Conservation (phyloP, 768 basidiomycete genomes). For the Phlebiopsis gigantea region DNA sequence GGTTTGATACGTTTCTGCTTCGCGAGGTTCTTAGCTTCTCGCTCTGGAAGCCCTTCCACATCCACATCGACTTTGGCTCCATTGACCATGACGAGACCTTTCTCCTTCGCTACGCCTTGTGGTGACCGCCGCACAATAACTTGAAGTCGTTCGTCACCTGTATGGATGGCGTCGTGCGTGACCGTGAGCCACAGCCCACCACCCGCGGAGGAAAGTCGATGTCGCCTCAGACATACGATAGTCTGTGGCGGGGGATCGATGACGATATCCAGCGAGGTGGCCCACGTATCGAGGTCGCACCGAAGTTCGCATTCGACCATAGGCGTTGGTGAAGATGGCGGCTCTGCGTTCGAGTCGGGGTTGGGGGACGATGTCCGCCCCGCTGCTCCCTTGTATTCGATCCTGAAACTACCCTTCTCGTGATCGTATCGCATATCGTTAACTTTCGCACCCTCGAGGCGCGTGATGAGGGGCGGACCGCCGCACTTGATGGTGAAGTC, state of each 20-base stretch:
- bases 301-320: constrained; percentile 85
- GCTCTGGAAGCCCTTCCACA: constrained; percentile 80
- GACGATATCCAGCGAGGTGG: constrained; percentile 75
- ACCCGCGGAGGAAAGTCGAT: constrained; percentile 79
- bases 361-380: constrained; percentile 33
- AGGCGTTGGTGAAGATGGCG: constrained; percentile 31
- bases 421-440: constrained; percentile 80
- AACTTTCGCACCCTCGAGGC: constrained; percentile 72
- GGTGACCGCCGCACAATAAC: constrained; percentile 77
- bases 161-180: constrained; percentile 67
- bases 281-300: constrained; percentile 91
- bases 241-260: constrained; percentile 88
- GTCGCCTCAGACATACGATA: constrained; percentile 79
- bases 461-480: constrained; percentile 87
- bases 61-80: constrained; percentile 82
- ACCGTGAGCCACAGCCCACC: constrained; percentile 94
- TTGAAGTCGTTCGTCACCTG: constrained; percentile 73
- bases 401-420: constrained; percentile 71
- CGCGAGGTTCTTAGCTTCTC: constrained; percentile 76
- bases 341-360: constrained; percentile 9
- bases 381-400: constrained; percentile 76
- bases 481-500: constrained; percentile 96
- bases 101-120: constrained; percentile 57
- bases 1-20: constrained; percentile 87
- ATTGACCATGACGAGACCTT: constrained; percentile 83